Conservation (phyloP, 306 rosid species). For the Ziziphus jujuba region DNA sequence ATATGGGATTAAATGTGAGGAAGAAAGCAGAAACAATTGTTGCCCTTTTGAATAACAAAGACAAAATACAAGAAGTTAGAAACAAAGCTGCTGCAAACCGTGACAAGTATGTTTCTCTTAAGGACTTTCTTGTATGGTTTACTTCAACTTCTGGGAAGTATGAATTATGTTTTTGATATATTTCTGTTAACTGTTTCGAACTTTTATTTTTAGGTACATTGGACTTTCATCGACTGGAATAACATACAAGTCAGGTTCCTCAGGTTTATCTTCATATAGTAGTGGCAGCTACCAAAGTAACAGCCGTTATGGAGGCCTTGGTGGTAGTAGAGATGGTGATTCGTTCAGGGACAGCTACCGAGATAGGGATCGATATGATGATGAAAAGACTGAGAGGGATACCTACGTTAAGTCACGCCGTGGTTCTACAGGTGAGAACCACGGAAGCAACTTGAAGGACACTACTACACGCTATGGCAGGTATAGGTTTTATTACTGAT, state of each 20-base stretch:
- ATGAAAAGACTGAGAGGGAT: conserved; percentile 57
- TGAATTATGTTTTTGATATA: conserved; percentile 1
- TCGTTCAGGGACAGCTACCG: conserved; percentile 53
- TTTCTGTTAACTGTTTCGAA: conserved; percentile 22
- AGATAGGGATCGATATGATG: conserved; percentile 58
- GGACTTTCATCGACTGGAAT: conserved; percentile 98
- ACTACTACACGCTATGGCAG: conserved; percentile 54
- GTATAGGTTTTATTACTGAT: conserved; percentile 34
- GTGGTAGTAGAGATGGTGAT: conserved; percentile 48
- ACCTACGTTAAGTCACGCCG: conserved; percentile 44
- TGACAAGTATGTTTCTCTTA: conserved; percentile 67
- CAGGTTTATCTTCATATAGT: conserved; percentile 61
- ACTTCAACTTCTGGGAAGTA: conserved; percentile 19
- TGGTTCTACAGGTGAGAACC: conserved; percentile 39
- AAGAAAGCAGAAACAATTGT: conserved; percentile 83
- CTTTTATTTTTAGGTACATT: conserved; percentile 58
- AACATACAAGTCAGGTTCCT: conserved; percentile 67
- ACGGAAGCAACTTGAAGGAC: conserved; percentile 60
- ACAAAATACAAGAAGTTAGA: conserved; percentile 87
- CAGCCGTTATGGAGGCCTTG: conserved; percentile 59
- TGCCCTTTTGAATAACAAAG: conserved; percentile 81
- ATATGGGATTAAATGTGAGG: conserved; percentile 90
- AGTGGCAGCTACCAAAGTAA: conserved; percentile 62
- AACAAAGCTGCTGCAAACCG: conserved; percentile 93
- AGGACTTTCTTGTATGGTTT: conserved; percentile 19